Base-by-base conservation (phyloP, 2,329 filamentous ascomycete genomes). In the Rhinocladiella mackenziei region DNA sequence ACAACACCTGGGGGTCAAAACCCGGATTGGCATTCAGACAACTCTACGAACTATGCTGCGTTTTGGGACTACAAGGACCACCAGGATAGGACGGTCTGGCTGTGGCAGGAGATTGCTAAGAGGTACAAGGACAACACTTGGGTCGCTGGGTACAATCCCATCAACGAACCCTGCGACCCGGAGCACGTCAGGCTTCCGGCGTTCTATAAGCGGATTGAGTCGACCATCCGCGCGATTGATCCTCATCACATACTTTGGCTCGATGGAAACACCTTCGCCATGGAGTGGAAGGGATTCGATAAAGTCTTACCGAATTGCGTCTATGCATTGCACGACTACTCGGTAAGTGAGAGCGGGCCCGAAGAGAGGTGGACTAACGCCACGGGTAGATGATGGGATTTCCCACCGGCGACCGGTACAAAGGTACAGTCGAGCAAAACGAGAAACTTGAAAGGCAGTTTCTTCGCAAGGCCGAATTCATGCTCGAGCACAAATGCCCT, bases 61-160 rank as follows among this genome's bases (percentile, higher is more conserved):
- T 75, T 75, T 54, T 75, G 72, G 72, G 70, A 74, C 25, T 66
- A 69, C 54, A 72, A 69, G 48, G 71, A 74, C 41, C 67, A 70
- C 42, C 73, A 75, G 53, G 72, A 74, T 47, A 64, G 71, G 4
- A 69, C 68, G 9, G 40, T 74, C 2, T 72, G 69, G 67, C 63
- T 75, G 1, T 74, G 72, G 73, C 62, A 67, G 43, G 60, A 71
- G 49, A 65, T 75, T 32, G 71, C 69, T 1, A 56, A 57, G 8
- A 63, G 65, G 10, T 76, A 74, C 47, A 69, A 61, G 33, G 57
- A 56, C 20, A 72, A 74, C 45, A 52, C 67, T 3, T 72, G 67
- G 63, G 64, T 73, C 13, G 73, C 73, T 3, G 73, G 72, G 2
- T 76, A 75, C 53, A 75, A 75, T 43, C 70, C 71, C 2, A 65